A percentile compares a stretch with the other conserved stretches of the same genome.
Evolutionary conservation across 768 basidiomycete species (phyloP).

Genomic region (Xanthoconium stramineum): DNA sequence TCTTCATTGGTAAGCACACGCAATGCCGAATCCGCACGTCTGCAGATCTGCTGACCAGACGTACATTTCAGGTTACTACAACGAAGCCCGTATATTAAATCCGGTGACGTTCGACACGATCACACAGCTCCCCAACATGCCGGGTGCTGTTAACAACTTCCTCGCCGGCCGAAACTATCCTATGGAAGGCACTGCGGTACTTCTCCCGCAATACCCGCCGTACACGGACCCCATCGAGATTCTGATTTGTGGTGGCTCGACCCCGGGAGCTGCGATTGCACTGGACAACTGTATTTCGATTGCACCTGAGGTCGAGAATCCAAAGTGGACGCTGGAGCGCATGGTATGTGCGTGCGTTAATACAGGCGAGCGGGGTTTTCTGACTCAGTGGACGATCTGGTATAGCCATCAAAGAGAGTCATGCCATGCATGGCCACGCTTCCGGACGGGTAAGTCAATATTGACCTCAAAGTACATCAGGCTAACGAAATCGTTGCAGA

Average conservation of each 20-base stretch:
- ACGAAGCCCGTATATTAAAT: conserved; percentile 75
- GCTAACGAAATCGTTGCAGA: conserved; percentile 40
- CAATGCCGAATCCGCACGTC: too few relatives aligned
- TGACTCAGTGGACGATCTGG: background rate
- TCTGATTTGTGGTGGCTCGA: conserved; percentile 75
- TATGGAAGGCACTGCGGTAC: conserved; percentile 64
- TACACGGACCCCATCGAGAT: conserved; percentile 71
- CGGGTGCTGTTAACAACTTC: conserved; percentile 69
- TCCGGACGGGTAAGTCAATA: conserved; percentile 36
- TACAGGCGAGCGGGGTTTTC: background rate
- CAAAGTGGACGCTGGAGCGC: conserved; percentile 71
- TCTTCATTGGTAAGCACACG: conserved; percentile 64
- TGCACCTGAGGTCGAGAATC: conserved; percentile 56
- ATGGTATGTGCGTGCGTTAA: conserved; percentile 51
- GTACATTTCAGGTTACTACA: conserved; percentile 60
- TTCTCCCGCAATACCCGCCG: conserved; percentile 68
- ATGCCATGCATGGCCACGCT: conserved; percentile 73
- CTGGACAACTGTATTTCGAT: conserved; percentile 73
- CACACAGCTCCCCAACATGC: conserved; percentile 63
- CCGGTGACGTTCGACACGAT: conserved; percentile 62
- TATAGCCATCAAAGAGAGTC: conserved; percentile 66
- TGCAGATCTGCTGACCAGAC: background rate
- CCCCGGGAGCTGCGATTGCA: conserved; percentile 45
- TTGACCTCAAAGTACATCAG: too few relatives aligned
- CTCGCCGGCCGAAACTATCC: conserved; percentile 77